Base-by-base conservation (phyloP, 805 yeast species). In the Metschnikowia amazonensis region DNA sequence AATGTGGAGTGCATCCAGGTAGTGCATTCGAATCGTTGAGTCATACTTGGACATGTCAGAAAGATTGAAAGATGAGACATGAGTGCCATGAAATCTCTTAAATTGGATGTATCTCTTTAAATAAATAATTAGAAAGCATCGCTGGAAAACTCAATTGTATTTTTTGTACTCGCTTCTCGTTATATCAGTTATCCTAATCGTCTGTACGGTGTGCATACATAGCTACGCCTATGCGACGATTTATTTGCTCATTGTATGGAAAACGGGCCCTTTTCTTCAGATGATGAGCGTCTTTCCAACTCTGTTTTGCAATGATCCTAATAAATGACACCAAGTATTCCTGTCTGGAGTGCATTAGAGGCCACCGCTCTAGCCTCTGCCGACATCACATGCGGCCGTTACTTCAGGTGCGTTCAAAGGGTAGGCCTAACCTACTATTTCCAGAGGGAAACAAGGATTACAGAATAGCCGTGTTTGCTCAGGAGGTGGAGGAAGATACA, bases 321-420 rank as follows among this genome's bases (percentile, higher is more conserved):
- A 86, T 84, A 56, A 86, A 85, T 52, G 86, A 85, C 24, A 84
- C 79, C 55, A 85, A 89, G 57, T 85, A 86, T 61, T 86, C 95
- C 3, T 89, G 97, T 64, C 78, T 79, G 44, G 84, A 83, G 58
- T 92, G 99, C 60, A 88, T 94, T 20, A 72, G 97, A 36, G 98
- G 98, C 14, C 99, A 92, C 60, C 69, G 99, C 33, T 86, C 97
- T 1, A 81, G 92, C 1, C 80, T 84, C 45, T 92, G 99, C 64
- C 79, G 79, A 44, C 99, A 92, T 64, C 79, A 85, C 25, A 72
- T 77, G 43, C 74, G 97, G 38, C 88, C 94, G 20, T 70, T 92
- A 33, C 82, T 90, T 10, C 87, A 89, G 57, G 97, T 92, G 10
- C 75, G 96, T 23, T 79, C 87, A n/a, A 77, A 96, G 48, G 99